phyloP scores from a whole-genome alignment of 2,329 filamentous ascomycete genomes.

The Penicillium janthinellum region DNA sequence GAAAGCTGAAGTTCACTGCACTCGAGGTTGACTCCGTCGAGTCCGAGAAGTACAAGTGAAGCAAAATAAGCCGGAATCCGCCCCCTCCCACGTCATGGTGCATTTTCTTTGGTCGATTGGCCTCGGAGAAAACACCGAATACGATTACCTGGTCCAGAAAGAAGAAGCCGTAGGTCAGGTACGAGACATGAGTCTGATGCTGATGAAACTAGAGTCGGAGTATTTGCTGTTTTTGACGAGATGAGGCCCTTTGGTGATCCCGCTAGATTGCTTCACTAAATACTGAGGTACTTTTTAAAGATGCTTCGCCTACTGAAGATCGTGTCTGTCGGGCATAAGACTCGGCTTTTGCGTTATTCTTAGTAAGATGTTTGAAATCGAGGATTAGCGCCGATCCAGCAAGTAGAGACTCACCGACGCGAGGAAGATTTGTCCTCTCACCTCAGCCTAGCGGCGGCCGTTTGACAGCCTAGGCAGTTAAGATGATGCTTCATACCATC shows the following conservation, averaged over 20 bases:
- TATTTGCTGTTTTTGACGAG: background rate
- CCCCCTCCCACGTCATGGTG: background rate
- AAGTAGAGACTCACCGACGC: background rate
- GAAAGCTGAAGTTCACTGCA: background rate
- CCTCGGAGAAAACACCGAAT: background rate
- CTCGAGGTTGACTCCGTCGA: background rate
- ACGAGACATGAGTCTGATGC: background rate
- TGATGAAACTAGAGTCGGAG: background rate
- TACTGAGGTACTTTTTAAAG: background rate
- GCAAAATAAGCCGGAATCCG: background rate
- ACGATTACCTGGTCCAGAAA: background rate
- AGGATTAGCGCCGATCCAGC: background rate
- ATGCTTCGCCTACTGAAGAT: background rate
- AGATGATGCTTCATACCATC: background rate
- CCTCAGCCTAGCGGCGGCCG: background rate
- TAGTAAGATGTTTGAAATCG: background rate
- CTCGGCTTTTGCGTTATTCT: background rate
- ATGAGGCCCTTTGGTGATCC: background rate
- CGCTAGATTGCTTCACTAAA: background rate
- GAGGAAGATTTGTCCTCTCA: background rate
- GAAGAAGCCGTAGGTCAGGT: background rate
- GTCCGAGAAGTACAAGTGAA: background rate
- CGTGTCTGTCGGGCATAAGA: background rate
- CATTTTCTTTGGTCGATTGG: background rate
- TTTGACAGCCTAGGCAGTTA: background rate